Evolutionary conservation across 2,329 filamentous ascomycete genomes (phyloP).

Genomic region (Fusarium sulawesiense): DNA sequence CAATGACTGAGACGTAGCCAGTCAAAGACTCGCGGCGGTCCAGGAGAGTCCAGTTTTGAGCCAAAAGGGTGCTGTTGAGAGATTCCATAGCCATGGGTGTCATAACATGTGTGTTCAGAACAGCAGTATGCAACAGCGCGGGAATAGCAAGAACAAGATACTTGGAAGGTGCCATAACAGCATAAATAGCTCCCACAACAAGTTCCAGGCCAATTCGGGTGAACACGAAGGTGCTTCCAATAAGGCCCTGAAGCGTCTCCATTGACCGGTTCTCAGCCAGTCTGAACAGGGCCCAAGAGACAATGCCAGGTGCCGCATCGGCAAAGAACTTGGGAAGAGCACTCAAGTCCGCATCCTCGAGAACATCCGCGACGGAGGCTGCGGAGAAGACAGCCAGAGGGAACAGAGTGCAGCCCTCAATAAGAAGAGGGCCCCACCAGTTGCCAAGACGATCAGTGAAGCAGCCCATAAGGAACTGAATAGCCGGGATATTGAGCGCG

Average conservation of each 20-base stretch:
- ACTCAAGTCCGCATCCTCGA: slow-evolving; percentile 71
- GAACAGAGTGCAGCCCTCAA: slow-evolving; percentile 78
- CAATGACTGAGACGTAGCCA: slow-evolving; percentile 91
- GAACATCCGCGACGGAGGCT: slow-evolving; percentile 70
- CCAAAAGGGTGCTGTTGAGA: slow-evolving; percentile 73
- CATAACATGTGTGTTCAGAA: slow-evolving; percentile 79
- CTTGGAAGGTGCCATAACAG: slow-evolving; percentile 75
- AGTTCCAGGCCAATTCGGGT: slow-evolving; percentile 80
- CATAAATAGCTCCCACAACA: slow-evolving; percentile 72
- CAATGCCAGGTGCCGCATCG: slow-evolving; percentile 73
- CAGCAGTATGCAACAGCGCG: slow-evolving; percentile 75
- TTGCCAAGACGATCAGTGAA: slow-evolving; percentile 75
- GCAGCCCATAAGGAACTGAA: slow-evolving; percentile 78
- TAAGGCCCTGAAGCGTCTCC: slow-evolving; percentile 57
- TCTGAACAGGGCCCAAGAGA: slow-evolving; percentile 74
- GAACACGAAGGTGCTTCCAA: slow-evolving; percentile 72
- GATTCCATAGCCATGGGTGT: slow-evolving; percentile 67
- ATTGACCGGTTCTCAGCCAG: slow-evolving; percentile 57
- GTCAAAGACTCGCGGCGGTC: slow-evolving; percentile 88
- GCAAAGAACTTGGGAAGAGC: slow-evolving; percentile 66
- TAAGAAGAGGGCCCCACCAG: slow-evolving; percentile 77
- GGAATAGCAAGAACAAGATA: slow-evolving; percentile 75
- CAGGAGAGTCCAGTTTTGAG: slow-evolving; percentile 78
- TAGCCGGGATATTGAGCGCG: slow-evolving; percentile 77
- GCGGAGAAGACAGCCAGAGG: slow-evolving; percentile 74